phyloP scores from a whole-genome alignment of 2,329 filamentous ascomycete genomes.

The Esteya vermicola region DNA sequence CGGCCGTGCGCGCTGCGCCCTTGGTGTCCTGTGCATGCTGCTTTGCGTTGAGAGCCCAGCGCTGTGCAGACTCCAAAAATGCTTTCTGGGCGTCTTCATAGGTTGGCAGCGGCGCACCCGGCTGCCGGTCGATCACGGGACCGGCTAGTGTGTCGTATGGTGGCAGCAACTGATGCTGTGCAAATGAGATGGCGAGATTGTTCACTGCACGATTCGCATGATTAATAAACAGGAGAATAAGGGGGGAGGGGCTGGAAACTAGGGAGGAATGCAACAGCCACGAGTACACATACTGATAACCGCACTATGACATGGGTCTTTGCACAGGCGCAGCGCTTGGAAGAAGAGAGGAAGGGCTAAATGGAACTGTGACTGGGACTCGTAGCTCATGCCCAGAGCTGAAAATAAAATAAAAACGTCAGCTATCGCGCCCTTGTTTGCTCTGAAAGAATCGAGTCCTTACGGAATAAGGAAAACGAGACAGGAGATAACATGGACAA shows the following conservation, averaged over 20 bases:
- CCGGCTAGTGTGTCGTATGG: constrained; percentile 18
- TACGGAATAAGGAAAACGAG: constrained; percentile 13
- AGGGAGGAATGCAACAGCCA: not conserved
- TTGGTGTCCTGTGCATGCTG: constrained; percentile 50
- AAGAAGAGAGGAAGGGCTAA: constrained; percentile 77
- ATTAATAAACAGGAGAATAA: not conserved
- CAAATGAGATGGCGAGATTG: constrained; percentile 61
- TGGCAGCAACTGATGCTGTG: constrained; percentile 42
- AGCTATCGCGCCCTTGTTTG: too few species aligned
- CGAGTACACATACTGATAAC: constrained; percentile 46
- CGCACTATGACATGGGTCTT: constrained; percentile 58
- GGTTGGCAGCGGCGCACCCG: not conserved
- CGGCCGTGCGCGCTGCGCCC: constrained; percentile 52
- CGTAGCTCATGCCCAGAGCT: constrained; percentile 67
- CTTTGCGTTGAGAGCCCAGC: constrained; percentile 70
- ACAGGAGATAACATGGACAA: not conserved
- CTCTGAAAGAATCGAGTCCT: too few species aligned
- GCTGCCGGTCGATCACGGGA: constrained; percentile 3
- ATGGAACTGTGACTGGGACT: constrained; percentile 58
- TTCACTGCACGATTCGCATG: constrained; percentile 42
- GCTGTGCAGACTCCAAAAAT: constrained; percentile 54
- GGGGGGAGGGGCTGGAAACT: not conserved
- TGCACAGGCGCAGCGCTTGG: constrained; percentile 61
- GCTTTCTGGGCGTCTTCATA: constrained; percentile 35
- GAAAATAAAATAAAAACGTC: constrained; percentile 5